Evolutionary conservation across 305 asterid species (phyloP).

Genomic region (Plantago lanceolata): DNA sequence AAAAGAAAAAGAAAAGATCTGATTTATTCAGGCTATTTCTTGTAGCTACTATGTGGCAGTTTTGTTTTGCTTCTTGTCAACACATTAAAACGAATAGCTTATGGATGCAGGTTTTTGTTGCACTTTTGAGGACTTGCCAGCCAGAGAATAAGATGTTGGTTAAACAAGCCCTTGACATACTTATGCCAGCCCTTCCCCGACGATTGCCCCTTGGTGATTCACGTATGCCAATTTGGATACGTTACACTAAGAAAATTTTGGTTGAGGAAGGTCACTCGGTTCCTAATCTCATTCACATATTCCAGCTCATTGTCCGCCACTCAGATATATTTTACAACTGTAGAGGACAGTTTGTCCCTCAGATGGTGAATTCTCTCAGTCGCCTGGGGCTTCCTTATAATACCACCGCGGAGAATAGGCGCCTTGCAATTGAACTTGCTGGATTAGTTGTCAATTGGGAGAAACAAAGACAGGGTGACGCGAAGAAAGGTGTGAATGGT

Average conservation of each 20-base stretch:
- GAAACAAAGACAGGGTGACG: conserved; percentile 86
- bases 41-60: background rate
- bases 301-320: conserved; percentile 99
- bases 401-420: conserved; percentile 95
- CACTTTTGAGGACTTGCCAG: conserved; percentile 97
- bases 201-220: conserved; percentile 98
- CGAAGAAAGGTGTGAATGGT: conserved; percentile 56
- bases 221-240: conserved; percentile 99
- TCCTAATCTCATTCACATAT: conserved; percentile 96
- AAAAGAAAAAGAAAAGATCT: background rate
- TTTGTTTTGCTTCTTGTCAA: conserved; percentile 6
- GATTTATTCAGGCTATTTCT: background rate
- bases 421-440: conserved; percentile 99
- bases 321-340: conserved; percentile 98
- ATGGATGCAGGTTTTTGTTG: conserved; percentile 85
- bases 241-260: conserved; percentile 93
- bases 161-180: conserved; percentile 97
- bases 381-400: conserved; percentile 98
- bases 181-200: conserved; percentile 99
- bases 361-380: conserved; percentile 97
- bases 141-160: conserved; percentile 97
- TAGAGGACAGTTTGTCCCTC: conserved; percentile 99
- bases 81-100: conserved; percentile 21
- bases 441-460: conserved; percentile 99
- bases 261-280: conserved; percentile 99